Conservation (phyloP, 2,329 filamentous ascomycete genomes). For the Pseudopyricularia javanii region DNA sequence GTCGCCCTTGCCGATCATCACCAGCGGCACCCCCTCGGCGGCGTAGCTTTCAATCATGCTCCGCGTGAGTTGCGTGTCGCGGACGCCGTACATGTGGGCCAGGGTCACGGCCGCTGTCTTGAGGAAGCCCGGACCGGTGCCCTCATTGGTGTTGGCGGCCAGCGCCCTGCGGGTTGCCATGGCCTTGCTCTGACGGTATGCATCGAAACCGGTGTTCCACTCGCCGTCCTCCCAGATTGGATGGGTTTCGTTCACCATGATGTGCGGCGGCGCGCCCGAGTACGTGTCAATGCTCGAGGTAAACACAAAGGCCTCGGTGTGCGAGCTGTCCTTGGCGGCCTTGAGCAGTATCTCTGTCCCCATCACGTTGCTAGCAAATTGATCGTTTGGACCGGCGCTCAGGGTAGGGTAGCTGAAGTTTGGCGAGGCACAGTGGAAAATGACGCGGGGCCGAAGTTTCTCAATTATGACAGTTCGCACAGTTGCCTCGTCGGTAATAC, state of each 20-base stretch:
- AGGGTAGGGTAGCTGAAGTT: conserved; percentile 10
- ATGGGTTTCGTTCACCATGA: conserved; percentile 13
- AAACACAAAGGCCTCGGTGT: not conserved
- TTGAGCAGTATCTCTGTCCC: conserved; percentile 17
- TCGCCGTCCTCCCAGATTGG: conserved; percentile 9
- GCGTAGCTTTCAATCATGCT: conserved; percentile 11
- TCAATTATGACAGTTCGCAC: conserved; percentile 10
- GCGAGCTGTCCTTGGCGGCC: conserved; percentile 7
- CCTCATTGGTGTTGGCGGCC: conserved; percentile 11
- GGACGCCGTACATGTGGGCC: conserved; percentile 20
- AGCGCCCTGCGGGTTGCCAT: conserved; percentile 17
- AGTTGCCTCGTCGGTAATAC: conserved; percentile 11
- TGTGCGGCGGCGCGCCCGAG: conserved; percentile 10
- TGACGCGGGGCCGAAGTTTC: conserved; percentile 12
- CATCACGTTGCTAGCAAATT: conserved; percentile 15
- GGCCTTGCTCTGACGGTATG: conserved; percentile 18
- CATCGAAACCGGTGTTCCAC: conserved; percentile 4
- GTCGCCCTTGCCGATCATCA: conserved; percentile 10
- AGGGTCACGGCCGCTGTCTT: conserved; percentile 14
- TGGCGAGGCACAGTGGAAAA: conserved; percentile 21
- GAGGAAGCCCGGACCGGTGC: conserved; percentile 5
- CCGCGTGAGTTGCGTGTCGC: conserved; percentile 12
- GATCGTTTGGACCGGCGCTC: conserved; percentile 6
- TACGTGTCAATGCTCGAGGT: conserved; percentile 11
- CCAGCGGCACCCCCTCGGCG: conserved; percentile 7